Evolutionary conservation across 345 rosid species (phyloP).

Genomic region (Trapa bicornis): DNA sequence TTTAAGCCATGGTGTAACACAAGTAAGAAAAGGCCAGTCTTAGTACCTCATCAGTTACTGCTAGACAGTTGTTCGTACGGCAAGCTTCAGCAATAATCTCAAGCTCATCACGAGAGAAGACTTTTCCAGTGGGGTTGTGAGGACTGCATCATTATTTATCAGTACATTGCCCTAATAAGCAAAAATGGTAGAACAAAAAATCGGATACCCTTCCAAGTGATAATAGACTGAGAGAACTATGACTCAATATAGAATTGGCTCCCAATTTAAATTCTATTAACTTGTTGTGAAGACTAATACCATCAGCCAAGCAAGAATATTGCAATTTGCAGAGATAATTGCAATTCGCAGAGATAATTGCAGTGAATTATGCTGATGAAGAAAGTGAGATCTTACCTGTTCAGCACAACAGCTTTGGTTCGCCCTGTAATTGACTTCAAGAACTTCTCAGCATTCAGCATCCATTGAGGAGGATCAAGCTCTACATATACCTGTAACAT

Average conservation of each 20-base stretch:
- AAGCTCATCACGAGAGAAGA: conserved; percentile 40
- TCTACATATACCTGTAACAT: conserved; percentile 36
- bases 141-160: conserved; percentile 27
- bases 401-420: conserved; percentile 43
- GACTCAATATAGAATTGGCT: background rate
- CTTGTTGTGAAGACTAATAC: conserved; percentile 1
- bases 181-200: background rate
- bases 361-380: no score
- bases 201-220: background rate
- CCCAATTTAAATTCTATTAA: background rate
- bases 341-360: no score
- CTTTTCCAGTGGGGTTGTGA: conserved; percentile 67
- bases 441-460: conserved; percentile 31
- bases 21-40: conserved; percentile 1
- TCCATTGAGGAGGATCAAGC: conserved; percentile 49
- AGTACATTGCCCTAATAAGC: background rate
- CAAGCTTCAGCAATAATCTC: conserved; percentile 41
- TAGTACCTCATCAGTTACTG: conserved; percentile 51
- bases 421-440: conserved; percentile 25
- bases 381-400: conserved; percentile 24
- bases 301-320: background rate
- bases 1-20: background rate
- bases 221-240: background rate
- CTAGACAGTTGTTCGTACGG: conserved; percentile 39
- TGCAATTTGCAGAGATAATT: no score